Conservation (phyloP, 495 filamentous ascomycete genomes). For the Trichoderma erinaceum region DNA sequence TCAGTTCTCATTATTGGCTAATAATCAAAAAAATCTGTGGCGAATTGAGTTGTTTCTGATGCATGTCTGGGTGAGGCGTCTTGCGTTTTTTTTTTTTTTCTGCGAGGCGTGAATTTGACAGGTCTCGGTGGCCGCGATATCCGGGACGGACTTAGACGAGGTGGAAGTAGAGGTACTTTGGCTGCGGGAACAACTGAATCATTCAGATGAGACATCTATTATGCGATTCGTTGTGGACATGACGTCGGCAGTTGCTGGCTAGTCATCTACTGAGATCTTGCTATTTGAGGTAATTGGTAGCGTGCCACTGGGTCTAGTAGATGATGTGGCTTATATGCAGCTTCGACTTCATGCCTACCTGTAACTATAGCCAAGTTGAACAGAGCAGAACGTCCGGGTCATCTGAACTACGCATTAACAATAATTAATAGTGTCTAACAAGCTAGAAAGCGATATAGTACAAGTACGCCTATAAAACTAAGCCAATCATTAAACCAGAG, state of each 20-base stretch:
- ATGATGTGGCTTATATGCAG: too few relatives aligned
- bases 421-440: too few relatives aligned
- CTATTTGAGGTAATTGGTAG: too few relatives aligned
- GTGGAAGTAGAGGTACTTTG: neutral
- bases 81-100: neutral
- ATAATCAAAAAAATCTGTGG: too few relatives aligned
- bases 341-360: too few relatives aligned
- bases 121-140: neutral
- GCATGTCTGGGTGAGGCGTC: neutral
- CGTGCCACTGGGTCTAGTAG: too few relatives aligned
- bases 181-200: neutral
- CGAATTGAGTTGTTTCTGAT: neutral
- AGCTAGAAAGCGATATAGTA: neutral
- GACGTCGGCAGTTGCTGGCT: neutral
- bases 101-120: conserved; percentile 3
- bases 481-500: neutral
- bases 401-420: too few relatives aligned
- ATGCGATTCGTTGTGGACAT: neutral
- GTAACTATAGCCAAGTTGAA: too few relatives aligned
- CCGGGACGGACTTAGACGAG: neutral
- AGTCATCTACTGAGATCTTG: neutral
- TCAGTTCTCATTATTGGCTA: too few relatives aligned
- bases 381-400: too few relatives aligned
- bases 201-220: neutral
- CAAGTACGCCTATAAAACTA: neutral